Evolutionary conservation across 2,329 filamentous ascomycete genomes (phyloP), one percentile per base, ranked within the genome.

Genomic region (Pseudogymnoascus destructans): DNA sequence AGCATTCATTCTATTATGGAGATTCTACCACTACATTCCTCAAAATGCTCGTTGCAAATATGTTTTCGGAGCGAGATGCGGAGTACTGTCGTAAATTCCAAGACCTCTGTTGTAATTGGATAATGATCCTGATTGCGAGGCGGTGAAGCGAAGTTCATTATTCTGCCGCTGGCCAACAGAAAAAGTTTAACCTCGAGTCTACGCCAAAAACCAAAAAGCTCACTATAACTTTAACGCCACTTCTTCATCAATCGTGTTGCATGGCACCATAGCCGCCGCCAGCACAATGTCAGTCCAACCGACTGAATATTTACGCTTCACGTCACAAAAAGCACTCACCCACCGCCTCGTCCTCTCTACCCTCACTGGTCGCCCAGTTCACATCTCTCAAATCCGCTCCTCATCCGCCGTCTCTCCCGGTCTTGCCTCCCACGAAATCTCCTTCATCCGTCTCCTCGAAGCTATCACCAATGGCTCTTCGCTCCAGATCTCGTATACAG

Each of bases 401-500:
- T 82, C 86, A 13, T 95, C 89, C 40, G 85, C 87, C 52, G 91
- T 89, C 38, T 85, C 87, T 66, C 91, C 93, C 1, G 93, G 93
- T 67, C 86, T 98, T 58, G 86, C 89, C 58, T 85, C 89, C 55
- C 87, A 95, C 75, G 93, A 98, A 74, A 85, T 97, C 67, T 97
- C 93, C 52, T 92, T 98, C 72, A 80, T 98, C 30, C 91, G 93
- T 59, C 86, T 98, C 15, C 84, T 98, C 68, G 93, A 97, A 72
- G 81, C 89, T 64, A 79, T 98, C 66, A 98, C 93, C 68, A 98
- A 98, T 77, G 93, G 93, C 73, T 88, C 87, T 59, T 84, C 87
- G 59, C 89, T 97, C 74, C 91, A 96, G 68, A 95, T 98, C 65
- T 95, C 90, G 9, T 93, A 95, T 74, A 96, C 90, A 1, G 93